Conservation (phyloP, 83 land plant genomes). For the Diphasiastrum complanatum region DNA sequence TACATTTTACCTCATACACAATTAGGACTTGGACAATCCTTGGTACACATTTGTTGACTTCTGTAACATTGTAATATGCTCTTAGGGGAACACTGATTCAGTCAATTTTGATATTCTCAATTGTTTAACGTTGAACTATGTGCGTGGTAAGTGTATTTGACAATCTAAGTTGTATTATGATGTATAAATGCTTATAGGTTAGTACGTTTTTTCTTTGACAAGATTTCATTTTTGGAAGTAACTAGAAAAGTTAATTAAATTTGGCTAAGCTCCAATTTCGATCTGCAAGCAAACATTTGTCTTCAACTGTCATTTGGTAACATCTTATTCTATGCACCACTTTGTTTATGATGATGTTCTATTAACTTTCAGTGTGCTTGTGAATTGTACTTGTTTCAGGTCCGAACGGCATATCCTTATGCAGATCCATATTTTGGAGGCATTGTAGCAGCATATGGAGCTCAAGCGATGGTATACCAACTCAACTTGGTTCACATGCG, state of each 20-base stretch:
- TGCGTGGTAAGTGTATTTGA: neutral
- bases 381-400: no score
- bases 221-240: no score
- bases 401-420: constrained; percentile 37
- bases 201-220: no score
- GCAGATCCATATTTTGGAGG: constrained; percentile 32
- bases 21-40: constrained; percentile 38
- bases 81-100: neutral
- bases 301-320: no score
- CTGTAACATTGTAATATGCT: neutral
- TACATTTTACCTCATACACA: constrained; percentile 35
- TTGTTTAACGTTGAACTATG: neutral
- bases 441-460: constrained; percentile 38
- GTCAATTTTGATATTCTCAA: no score
- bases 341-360: neutral
- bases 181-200: no score
- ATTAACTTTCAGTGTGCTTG: neutral
- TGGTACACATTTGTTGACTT: constrained; percentile 18
- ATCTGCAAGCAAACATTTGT: no score
- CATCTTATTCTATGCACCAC: neutral
- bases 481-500: no score
- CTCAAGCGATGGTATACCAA: constrained; percentile 40
- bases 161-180: neutral
- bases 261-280: no score
- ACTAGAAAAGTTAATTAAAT: no score